Evolutionary conservation across 208 protist species (phyloP).

Genomic region (Trypanosoma boissoni): DNA sequence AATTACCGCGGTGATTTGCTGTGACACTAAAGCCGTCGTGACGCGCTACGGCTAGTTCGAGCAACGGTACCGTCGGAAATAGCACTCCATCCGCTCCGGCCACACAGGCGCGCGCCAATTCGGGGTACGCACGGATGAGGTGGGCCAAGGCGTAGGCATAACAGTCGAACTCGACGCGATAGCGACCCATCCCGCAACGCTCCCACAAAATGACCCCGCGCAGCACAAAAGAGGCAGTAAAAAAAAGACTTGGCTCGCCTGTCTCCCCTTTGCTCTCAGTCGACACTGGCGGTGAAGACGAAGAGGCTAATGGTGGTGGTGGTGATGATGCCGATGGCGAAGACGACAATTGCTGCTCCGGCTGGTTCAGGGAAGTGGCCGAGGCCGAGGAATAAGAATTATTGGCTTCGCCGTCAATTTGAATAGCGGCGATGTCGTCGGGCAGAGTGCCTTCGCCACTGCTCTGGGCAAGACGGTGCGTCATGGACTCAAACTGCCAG

Average conservation of each 20-base stretch:
- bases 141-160: slow-evolving; percentile 75
- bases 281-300: too few relatives aligned
- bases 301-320: too few relatives aligned
- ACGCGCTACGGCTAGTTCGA: slow-evolving; percentile 55
- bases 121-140: slow-evolving; percentile 73
- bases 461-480: slow-evolving; percentile 37
- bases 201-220: slow-evolving; percentile 62
- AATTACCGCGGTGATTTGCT: slow-evolving; percentile 72
- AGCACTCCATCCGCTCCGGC: slow-evolving; percentile 23
- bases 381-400: too few relatives aligned
- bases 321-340: too few relatives aligned
- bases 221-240: slow-evolving; percentile 45
- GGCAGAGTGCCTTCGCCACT: slow-evolving; percentile 5
- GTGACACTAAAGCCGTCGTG: slow-evolving; percentile 71
- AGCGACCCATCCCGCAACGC: slow-evolving; percentile 51
- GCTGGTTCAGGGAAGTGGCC: too few relatives aligned
- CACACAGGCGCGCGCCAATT: slow-evolving; percentile 22
- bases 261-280: background rate
- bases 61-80: slow-evolving; percentile 46
- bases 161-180: slow-evolving; percentile 80
- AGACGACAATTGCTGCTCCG: too few relatives aligned
- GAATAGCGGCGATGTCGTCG: slow-evolving; percentile 21
- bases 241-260: slow-evolving; percentile 28
- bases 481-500: slow-evolving; percentile 80
- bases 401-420: slow-evolving; percentile 20